These are phyloP conservation scores for Trichocomaceae sp. DNA, from an alignment of 2,329 filamentous ascomycete genomes.

Conservation along the genomic window DNA sequence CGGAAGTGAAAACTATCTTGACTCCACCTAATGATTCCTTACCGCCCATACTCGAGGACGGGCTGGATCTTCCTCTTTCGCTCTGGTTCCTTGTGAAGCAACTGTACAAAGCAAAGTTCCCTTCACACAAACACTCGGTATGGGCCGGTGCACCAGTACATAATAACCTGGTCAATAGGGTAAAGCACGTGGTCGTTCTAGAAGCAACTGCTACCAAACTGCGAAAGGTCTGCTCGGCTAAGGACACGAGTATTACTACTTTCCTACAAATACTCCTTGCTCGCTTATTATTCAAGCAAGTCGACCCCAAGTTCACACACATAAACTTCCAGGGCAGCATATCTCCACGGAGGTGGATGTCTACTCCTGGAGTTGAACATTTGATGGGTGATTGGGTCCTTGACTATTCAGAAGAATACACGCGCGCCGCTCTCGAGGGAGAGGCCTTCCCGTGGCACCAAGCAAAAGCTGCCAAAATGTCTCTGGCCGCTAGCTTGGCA, in stretches of 20 bases:
- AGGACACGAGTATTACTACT: constrained; percentile 38
- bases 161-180: constrained; percentile 20
- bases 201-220: constrained; percentile 24
- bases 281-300: constrained; percentile 22
- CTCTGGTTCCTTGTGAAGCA: constrained; percentile 30
- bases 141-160: constrained; percentile 32
- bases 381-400: constrained; percentile 33
- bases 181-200: constrained; percentile 29
- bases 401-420: constrained; percentile 28
- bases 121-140: constrained; percentile 19
- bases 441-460: constrained; percentile 29
- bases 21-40: constrained; percentile 24
- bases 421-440: constrained; percentile 16
- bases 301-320: constrained; percentile 19
- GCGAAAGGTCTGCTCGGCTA: constrained; percentile 27
- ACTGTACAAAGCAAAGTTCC: constrained; percentile 21
- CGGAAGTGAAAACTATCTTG: constrained; percentile 19
- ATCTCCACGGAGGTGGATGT: constrained; percentile 34
- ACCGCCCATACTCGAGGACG: constrained; percentile 35
- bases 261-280: constrained; percentile 36
- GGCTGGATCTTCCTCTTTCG: constrained; percentile 36
- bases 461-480: constrained; percentile 25
- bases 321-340: constrained; percentile 31
- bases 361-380: constrained; percentile 28
- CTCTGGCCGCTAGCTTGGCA: constrained; percentile 23